Evolutionary conservation across 2,329 filamentous ascomycete genomes (phyloP).

Genomic region (Diplodia scrobiculata): DNA sequence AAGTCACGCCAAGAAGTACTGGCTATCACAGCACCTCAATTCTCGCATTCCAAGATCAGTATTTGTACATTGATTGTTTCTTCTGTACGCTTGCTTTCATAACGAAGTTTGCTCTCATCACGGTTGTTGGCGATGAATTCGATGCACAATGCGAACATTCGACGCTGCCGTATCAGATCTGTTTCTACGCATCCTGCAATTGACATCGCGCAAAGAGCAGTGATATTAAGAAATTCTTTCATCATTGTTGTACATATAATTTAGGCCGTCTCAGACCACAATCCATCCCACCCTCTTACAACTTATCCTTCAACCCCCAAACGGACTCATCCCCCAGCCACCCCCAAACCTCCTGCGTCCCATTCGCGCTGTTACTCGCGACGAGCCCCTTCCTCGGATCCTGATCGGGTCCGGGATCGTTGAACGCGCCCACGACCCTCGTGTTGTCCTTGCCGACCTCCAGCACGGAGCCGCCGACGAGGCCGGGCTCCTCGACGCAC

Average conservation of each 20-base stretch:
- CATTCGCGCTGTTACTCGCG: slow-evolving; percentile 46
- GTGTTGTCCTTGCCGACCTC: slow-evolving; percentile 59
- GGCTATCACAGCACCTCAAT: background rate
- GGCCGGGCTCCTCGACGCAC: slow-evolving; percentile 53
- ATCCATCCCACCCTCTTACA: background rate
- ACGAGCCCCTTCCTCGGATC: slow-evolving; percentile 47
- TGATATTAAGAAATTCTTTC: too few species aligned
- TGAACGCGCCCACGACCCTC: slow-evolving; percentile 54
- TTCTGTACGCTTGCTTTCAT: background rate
- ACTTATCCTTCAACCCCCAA: slow-evolving; percentile 50
- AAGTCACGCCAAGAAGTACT: background rate
- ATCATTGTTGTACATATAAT: too few species aligned
- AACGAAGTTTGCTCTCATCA: background rate
- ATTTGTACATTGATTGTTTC: background rate
- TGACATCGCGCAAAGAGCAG: too few species aligned
- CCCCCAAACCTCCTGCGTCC: slow-evolving; percentile 55
- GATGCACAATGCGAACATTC: background rate
- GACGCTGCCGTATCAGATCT: background rate
- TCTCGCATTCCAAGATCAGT: background rate
- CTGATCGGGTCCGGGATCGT: slow-evolving; percentile 57
- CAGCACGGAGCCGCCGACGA: slow-evolving; percentile 54
- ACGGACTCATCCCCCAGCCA: slow-evolving; percentile 47
- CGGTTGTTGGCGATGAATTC: background rate
- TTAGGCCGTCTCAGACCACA: background rate
- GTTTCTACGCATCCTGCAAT: too few species aligned